phyloP scores from a whole-genome alignment of 257 asterid genomes.

The Capsicum rhomboideum region DNA sequence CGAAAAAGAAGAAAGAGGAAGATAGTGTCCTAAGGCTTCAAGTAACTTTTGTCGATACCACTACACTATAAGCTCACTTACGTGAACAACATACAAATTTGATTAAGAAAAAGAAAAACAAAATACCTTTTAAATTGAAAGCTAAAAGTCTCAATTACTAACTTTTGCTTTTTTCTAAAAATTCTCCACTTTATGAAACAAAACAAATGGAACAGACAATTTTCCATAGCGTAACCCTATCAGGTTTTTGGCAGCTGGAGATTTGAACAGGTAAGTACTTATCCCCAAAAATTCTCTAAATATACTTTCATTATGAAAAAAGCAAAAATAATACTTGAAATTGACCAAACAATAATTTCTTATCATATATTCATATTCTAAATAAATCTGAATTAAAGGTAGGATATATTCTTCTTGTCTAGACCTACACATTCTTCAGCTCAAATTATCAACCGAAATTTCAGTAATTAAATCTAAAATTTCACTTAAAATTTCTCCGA shows the following conservation, averaged over 20 bases:
- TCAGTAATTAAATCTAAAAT: too few relatives aligned
- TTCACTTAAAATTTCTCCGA: too few relatives aligned
- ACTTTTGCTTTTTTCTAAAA: not conserved
- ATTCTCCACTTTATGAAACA: not conserved
- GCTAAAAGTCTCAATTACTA: not conserved
- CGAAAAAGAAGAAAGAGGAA: not conserved
- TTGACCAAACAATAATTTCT: not conserved
- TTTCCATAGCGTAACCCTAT: not conserved
- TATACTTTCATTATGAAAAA: not conserved
- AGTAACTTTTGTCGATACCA: not conserved
- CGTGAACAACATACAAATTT: not conserved
- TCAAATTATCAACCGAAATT: too few relatives aligned
- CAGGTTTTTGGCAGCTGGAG: not conserved
- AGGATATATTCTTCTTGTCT: not conserved
- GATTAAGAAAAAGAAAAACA: not conserved
- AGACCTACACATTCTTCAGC: too few relatives aligned
- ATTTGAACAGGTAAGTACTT: not conserved
- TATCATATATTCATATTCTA: not conserved
- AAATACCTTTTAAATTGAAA: not conserved
- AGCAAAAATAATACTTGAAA: not conserved
- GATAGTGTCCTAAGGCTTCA: not conserved
- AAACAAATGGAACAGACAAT: constrained; percentile 2
- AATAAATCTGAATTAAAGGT: not conserved
- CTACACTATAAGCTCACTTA: not conserved
- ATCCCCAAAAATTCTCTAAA: not conserved